Evolutionary conservation across 768 basidiomycete genomes (phyloP).

Genomic region (Holtermanniella nyarrowii): DNA sequence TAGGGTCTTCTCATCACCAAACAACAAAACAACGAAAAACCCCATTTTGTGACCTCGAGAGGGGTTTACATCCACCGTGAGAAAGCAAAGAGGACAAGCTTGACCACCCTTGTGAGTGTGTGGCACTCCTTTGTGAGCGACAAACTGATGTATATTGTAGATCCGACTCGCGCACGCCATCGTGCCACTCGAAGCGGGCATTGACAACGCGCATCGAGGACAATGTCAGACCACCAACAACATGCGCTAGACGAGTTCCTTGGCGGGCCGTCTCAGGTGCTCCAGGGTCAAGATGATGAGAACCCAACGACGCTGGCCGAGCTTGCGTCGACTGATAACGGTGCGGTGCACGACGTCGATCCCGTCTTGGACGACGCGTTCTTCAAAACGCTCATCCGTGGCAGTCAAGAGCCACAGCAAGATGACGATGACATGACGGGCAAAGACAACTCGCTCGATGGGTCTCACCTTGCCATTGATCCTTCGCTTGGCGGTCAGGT

Average conservation of each 20-base stretch:
- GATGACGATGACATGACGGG: neutral
- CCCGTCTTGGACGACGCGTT: neutral
- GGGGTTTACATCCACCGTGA: no score
- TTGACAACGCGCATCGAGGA: no score
- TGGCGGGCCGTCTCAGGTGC: neutral
- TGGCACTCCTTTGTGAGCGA: no score
- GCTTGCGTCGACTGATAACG: neutral
- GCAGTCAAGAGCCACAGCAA: neutral
- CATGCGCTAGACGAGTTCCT: neutral
- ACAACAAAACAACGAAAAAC: no score
- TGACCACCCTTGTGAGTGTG: no score
- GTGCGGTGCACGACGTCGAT: neutral
- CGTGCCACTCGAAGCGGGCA: no score
- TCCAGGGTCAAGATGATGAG: neutral
- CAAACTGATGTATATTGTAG: no score
- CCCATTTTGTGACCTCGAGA: no score
- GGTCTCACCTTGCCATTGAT: neutral
- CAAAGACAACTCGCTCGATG: neutral
- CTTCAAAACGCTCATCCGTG: neutral
- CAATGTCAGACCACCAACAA: neutral
- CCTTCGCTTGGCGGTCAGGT: neutral
- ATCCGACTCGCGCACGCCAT: no score
- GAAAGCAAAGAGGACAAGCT: no score
- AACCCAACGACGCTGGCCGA: neutral
- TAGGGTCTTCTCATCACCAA: no score